These are phyloP conservation scores for Yamadazyma insecticola DNA, from an alignment of 805 yeast genomes.

Conservation along the genomic window DNA sequence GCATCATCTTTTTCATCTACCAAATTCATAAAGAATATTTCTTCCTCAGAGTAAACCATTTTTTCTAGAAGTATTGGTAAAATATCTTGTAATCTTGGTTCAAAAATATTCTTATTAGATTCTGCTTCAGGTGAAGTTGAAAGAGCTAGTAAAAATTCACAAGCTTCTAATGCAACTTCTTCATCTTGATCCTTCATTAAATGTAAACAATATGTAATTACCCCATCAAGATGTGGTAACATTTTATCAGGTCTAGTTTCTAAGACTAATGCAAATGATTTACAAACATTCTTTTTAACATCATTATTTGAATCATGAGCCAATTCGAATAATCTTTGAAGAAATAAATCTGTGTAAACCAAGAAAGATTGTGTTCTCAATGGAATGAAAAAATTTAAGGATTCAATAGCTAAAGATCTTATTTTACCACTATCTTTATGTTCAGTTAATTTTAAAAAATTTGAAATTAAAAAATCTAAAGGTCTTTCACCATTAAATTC, in stretches of 20 bases:
- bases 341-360: slow-evolving; percentile 60
- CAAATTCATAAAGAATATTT: slow-evolving; percentile 57
- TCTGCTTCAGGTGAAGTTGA: slow-evolving; percentile 59
- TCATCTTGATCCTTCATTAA: slow-evolving; percentile 63
- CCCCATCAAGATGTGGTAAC: slow-evolving; percentile 78
- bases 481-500: slow-evolving; percentile 67
- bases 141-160: slow-evolving; percentile 80
- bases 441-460: slow-evolving; percentile 44
- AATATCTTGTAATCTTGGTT: slow-evolving; percentile 55
- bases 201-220: slow-evolving; percentile 77
- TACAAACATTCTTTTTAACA: slow-evolving; percentile 72
- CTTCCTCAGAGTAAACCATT: slow-evolving; percentile 88
- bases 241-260: slow-evolving; percentile 79
- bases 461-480: slow-evolving; percentile 60
- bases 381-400: slow-evolving; percentile 73
- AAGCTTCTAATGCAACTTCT: slow-evolving; percentile 83
- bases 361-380: slow-evolving; percentile 63
- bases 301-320: slow-evolving; percentile 58
- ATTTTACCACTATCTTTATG: slow-evolving; percentile 41
- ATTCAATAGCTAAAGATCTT: slow-evolving; percentile 59
- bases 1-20: slow-evolving; percentile 75
- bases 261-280: slow-evolving; percentile 65
- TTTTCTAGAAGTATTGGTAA: slow-evolving; percentile 74
- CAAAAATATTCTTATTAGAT: slow-evolving; percentile 32
- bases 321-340: slow-evolving; percentile 59